phyloP scores from a whole-genome alignment of 1,284 basidiomycete genomes.

The Apiotrichum siamense region DNA sequence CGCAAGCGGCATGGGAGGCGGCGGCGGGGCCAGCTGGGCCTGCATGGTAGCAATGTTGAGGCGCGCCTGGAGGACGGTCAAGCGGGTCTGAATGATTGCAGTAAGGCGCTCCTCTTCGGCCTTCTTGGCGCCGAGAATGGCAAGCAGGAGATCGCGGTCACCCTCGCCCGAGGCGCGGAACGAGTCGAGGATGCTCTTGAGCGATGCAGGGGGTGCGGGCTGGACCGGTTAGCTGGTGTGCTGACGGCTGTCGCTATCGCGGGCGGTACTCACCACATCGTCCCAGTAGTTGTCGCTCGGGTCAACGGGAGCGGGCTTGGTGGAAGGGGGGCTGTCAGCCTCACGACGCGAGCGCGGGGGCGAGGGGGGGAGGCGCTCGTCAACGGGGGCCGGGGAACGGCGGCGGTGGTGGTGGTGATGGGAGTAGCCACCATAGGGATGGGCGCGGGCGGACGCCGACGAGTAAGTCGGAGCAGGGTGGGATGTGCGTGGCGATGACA shows the following conservation, averaged over 20 bases:
- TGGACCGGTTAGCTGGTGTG: slow-evolving; percentile 6
- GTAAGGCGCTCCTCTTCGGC: slow-evolving; percentile 64
- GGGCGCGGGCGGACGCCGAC: slow-evolving; percentile 4
- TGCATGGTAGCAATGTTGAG: slow-evolving; percentile 22
- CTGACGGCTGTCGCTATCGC: too few relatives aligned
- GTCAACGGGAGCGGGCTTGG: slow-evolving; percentile 15
- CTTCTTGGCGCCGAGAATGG: slow-evolving; percentile 80
- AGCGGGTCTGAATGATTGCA: slow-evolving; percentile 42
- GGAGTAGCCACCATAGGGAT: slow-evolving; percentile 10
- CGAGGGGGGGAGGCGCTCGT: slow-evolving; percentile 27
- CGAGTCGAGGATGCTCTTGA: slow-evolving; percentile 75
- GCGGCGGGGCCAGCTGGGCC: slow-evolving; percentile 12
- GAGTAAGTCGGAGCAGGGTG: slow-evolving; percentile 11
- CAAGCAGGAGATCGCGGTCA: slow-evolving; percentile 78
- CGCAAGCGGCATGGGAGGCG: not conserved
- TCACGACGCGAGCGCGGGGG: slow-evolving; percentile 39
- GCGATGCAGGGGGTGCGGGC: slow-evolving; percentile 59
- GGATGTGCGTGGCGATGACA: slow-evolving; percentile 5
- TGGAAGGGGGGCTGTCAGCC: slow-evolving; percentile 29
- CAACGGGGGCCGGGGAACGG: slow-evolving; percentile 5
- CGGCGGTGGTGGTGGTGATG: not conserved
- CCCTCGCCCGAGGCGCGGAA: slow-evolving; percentile 77
- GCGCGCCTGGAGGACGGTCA: slow-evolving; percentile 44
- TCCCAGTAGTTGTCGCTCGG: slow-evolving; percentile 40
- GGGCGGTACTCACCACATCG: slow-evolving; percentile 40